Evolutionary conservation across 2,329 filamentous ascomycete genomes (phyloP), one percentile per base, ranked within the genome.

Genomic region (Cladophialophora psammophila): DNA sequence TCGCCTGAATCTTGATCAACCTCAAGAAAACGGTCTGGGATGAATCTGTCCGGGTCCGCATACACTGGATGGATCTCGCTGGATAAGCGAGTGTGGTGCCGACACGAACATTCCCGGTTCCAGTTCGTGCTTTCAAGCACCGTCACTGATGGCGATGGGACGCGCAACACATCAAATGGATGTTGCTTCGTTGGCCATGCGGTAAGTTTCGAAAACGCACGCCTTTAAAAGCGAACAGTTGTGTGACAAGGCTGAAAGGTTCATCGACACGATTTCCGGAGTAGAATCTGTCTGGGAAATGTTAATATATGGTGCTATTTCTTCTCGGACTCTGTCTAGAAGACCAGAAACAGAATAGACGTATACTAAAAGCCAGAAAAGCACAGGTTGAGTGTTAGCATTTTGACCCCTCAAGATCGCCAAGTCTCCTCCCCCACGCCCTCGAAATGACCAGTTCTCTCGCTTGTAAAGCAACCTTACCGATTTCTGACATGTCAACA

Each of bases 141-240:
- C 55, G 26, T 58, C 55, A 35, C 31, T 15, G 35, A 58, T 20
- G 18, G 55, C 40, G 18, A 58, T 31, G 3, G 55, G 55, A 26
- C 20, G 55, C 18, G 35, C 55, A 10, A 61, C 59, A 42, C 36
- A 61, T 53, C 59, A 18, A 12, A 61, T 61, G 31, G 59, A 52
- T 1, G 32, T 38, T 13, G 59, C 42, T 18, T 61, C 59, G 59
- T 52, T 61, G 59, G 59, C 13, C 32, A 61, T 18, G 12, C 59
- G 59, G 20, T 38, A 61, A 9, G 59, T 61, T 36, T 63, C 60
- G 32, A 57, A 63, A 6, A 63, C 13, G 60, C 60, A 63, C 6
- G 60, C 50, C 15, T 56, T 63, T n/a, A 56, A 42, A 13, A 63
- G 35, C 1, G 15, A 2, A 40, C 60, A 63, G 34, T 55, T 50